Evolutionary conservation across 2,329 filamentous ascomycete genomes (phyloP).

Genomic region (Neonectria magnoliae): DNA sequence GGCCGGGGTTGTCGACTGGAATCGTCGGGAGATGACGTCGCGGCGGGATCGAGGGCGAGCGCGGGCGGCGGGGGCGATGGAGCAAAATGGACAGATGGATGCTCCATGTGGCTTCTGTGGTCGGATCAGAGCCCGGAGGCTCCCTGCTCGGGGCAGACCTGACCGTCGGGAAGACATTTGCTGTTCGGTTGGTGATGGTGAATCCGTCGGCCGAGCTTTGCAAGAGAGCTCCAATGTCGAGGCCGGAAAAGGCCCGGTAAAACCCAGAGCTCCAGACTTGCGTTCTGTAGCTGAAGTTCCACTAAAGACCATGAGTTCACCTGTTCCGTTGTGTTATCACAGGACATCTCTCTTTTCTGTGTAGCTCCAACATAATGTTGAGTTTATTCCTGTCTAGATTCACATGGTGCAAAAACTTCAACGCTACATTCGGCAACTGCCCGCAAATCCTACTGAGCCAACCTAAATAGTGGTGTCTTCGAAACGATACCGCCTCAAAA

Average conservation of each 20-base stretch:
- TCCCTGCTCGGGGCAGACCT: conserved; percentile 42
- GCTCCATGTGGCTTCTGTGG: conserved; percentile 20
- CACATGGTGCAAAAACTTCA: no score
- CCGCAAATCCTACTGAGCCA: no score
- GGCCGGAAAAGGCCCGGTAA: conserved; percentile 42
- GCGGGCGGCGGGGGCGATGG: conserved; percentile 34
- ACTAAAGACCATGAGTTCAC: background rate
- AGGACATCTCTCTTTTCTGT: no score
- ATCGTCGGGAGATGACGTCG: conserved; percentile 40
- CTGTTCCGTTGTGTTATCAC: no score
- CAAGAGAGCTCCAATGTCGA: conserved; percentile 30
- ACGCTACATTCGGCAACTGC: no score
- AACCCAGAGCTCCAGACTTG: conserved; percentile 34
- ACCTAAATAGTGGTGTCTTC: no score
- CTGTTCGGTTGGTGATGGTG: conserved; percentile 33
- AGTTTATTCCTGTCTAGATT: no score
- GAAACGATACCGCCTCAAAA: no score
- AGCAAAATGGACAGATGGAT: conserved; percentile 48
- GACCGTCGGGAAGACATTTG: conserved; percentile 47
- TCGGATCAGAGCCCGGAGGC: conserved; percentile 40
- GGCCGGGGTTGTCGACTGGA: conserved; percentile 41
- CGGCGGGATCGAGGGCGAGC: conserved; percentile 36
- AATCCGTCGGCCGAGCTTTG: conserved; percentile 26
- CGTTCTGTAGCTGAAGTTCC: background rate
- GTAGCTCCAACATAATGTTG: no score